A percentile compares a stretch with the other conserved stretches of the same genome.
Evolutionary conservation across 768 basidiomycete species (phyloP).

Genomic region (Mycena olivaceomarginata): DNA sequence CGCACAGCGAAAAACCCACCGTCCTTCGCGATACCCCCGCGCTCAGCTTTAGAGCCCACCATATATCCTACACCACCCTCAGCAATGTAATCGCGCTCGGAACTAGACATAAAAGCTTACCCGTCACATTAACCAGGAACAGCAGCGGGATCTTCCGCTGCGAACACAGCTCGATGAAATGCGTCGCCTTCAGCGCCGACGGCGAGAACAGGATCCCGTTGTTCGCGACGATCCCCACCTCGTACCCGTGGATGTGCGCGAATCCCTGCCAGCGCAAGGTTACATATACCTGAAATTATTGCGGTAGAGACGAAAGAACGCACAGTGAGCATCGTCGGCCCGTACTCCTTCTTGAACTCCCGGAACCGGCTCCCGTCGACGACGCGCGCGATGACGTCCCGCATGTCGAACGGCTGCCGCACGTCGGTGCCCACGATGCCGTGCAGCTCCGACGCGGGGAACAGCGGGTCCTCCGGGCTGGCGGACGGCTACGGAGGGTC

Average conservation of each 20-base stretch:
- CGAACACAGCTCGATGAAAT: slow-evolving; percentile 96
- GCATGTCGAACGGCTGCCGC: slow-evolving; percentile 93
- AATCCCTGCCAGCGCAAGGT: slow-evolving; percentile 76
- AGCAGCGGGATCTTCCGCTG: slow-evolving; percentile 93
- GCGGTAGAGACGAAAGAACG: slow-evolving; percentile 42
- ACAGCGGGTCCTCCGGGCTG: slow-evolving; percentile 82
- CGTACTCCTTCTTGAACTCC: slow-evolving; percentile 98
- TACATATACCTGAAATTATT: not conserved
- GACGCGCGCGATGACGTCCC: slow-evolving; percentile 93
- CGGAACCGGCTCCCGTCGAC: slow-evolving; percentile 95
- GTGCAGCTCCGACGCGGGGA: slow-evolving; percentile 88
- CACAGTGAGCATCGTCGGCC: slow-evolving; percentile 92
- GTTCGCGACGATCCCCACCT: slow-evolving; percentile 95
- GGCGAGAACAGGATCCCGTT: slow-evolving; percentile 97
- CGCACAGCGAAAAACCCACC: slow-evolving; percentile 67
- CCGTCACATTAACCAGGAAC: slow-evolving; percentile 97
- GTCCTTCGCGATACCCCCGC: slow-evolving; percentile 91
- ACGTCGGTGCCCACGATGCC: slow-evolving; percentile 95
- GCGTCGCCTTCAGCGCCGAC: slow-evolving; percentile 94
- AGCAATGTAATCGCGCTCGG: slow-evolving; percentile 17
- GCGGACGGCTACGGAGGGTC: slow-evolving; percentile 69
- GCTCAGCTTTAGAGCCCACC: slow-evolving; percentile 97
- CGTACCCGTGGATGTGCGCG: slow-evolving; percentile 91
- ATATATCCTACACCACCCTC: slow-evolving; percentile 79
- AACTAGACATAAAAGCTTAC: slow-evolving; percentile 54